Evolutionary conservation across 768 basidiomycete species (phyloP).

Genomic region (Naganishia kalamii): DNA sequence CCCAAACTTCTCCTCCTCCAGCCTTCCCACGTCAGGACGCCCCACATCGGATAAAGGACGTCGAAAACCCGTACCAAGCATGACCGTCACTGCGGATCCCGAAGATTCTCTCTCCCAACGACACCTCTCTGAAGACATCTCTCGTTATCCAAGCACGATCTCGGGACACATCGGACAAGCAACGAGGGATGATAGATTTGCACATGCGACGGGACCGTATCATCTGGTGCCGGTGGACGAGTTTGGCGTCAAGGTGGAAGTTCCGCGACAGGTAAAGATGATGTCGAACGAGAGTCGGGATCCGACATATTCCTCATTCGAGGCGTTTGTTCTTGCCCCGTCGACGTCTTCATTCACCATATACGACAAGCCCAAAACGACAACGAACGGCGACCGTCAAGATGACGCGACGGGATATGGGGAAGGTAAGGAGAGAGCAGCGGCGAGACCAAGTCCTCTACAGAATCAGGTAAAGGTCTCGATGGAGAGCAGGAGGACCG

Average conservation of each 20-base stretch:
- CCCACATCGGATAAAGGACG: neutral
- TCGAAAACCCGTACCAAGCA: neutral
- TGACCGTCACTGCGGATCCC: neutral
- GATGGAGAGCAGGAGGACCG: neutral
- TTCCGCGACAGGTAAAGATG: neutral
- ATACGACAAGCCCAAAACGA: constrained; percentile 11
- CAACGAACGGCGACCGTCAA: too few relatives aligned
- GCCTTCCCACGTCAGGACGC: neutral
- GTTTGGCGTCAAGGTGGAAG: neutral
- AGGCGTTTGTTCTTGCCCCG: constrained; percentile 10
- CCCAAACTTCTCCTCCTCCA: too few relatives aligned
- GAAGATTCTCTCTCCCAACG: neutral
- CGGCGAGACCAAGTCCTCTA: neutral
- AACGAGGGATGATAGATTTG: constrained; percentile 3
- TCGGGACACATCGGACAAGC: neutral
- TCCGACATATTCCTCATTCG: constrained; percentile 6
- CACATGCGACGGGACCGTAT: neutral
- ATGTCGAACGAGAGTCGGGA: constrained; percentile 2
- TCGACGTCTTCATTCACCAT: constrained; percentile 2
- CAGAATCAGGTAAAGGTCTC: constrained; percentile 6
- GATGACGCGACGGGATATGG: too few relatives aligned
- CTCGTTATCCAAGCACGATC: constrained; percentile 11
- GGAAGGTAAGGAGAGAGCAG: neutral
- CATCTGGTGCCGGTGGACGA: constrained; percentile 2
- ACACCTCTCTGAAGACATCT: neutral